phyloP scores from a whole-genome alignment of 352 stramenopile species.

The Pythium rhizo-oryzae region DNA sequence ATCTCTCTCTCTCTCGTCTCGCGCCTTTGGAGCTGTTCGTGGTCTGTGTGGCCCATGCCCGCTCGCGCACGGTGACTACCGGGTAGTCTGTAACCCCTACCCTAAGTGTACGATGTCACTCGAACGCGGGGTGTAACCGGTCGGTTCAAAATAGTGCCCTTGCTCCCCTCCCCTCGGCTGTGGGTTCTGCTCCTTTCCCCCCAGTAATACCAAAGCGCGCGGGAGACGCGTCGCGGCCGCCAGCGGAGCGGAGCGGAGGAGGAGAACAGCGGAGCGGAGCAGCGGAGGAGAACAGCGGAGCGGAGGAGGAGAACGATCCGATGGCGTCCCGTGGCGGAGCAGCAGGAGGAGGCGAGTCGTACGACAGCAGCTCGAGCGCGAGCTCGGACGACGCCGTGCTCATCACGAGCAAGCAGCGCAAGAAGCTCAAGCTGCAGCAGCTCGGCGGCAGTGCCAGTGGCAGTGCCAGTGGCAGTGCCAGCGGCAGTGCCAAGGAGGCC shows the following conservation, averaged over 20 bases:
- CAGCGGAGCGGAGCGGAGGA: neutral
- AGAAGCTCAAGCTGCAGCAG: constrained; percentile 61
- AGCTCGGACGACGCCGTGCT: constrained; percentile 75
- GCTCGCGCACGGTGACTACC: constrained; percentile 1
- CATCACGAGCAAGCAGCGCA: constrained; percentile 66
- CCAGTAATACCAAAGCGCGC: too few species aligned
- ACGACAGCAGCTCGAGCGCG: constrained; percentile 61
- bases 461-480: constrained; percentile 43
- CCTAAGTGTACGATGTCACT: too few species aligned
- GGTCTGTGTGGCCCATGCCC: constrained; percentile 7
- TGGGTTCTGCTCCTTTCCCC: too few species aligned
- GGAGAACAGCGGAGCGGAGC: neutral
- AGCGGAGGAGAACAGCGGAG: too few species aligned
- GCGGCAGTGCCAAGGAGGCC: neutral
- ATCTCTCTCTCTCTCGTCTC: constrained; percentile 12
- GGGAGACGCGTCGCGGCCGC: too few species aligned
- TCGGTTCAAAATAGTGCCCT: neutral
- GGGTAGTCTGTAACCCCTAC: too few species aligned
- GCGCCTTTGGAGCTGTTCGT: constrained; percentile 1
- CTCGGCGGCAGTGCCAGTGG: too few species aligned
- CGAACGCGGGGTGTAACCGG: neutral
- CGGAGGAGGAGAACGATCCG: neutral
- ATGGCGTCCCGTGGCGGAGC: constrained; percentile 18
- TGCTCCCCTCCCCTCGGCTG: neutral
- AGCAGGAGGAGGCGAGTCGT: constrained; percentile 11